A percentile compares a stretch with the other conserved stretches of the same genome.
Conservation (phyloP, 2,329 filamentous ascomycete genomes). For the Talaromyces islandicus region DNA sequence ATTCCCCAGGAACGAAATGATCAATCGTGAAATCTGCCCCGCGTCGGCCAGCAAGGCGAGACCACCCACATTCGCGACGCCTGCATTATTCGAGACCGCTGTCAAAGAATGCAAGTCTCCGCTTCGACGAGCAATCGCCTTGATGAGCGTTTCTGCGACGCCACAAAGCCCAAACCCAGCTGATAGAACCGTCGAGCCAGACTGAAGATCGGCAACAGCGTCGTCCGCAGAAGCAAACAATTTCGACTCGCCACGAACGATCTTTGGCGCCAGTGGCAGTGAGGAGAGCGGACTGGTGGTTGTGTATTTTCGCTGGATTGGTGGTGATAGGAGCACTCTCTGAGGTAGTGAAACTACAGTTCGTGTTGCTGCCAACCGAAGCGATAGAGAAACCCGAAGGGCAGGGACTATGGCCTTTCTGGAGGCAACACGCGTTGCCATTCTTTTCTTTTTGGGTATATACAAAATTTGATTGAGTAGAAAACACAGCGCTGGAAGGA, state of each 20-base stretch:
- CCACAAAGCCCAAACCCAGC: constrained; percentile 81
- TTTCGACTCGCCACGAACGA: constrained; percentile 22
- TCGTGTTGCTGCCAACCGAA: not conserved
- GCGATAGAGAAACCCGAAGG: constrained; percentile 2
- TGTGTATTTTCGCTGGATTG: not conserved
- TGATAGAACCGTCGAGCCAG: constrained; percentile 67
- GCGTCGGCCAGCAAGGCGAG: constrained; percentile 71
- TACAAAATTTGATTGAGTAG: not conserved
- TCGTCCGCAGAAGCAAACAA: constrained; percentile 44
- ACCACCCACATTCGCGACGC: constrained; percentile 69
- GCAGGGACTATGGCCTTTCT: not conserved
- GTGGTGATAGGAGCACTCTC: not conserved
- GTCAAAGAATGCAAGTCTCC: constrained; percentile 72
- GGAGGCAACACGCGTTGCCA: not conserved
- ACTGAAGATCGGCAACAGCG: constrained; percentile 73
- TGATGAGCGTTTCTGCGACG: constrained; percentile 74
- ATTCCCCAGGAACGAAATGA: constrained; percentile 88
- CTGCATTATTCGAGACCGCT: constrained; percentile 91
- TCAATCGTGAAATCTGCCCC: constrained; percentile 85
- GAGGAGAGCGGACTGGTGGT: not conserved
- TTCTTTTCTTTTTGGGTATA: not conserved
- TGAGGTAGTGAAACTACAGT: not conserved
- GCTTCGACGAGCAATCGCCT: constrained; percentile 53
- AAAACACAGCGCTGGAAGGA: not conserved
- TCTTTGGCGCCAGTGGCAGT: constrained; percentile 2